These are phyloP conservation scores for Apiospora koreana DNA, from an alignment of 2,329 filamentous ascomycete species.

Conservation along the genomic window DNA sequence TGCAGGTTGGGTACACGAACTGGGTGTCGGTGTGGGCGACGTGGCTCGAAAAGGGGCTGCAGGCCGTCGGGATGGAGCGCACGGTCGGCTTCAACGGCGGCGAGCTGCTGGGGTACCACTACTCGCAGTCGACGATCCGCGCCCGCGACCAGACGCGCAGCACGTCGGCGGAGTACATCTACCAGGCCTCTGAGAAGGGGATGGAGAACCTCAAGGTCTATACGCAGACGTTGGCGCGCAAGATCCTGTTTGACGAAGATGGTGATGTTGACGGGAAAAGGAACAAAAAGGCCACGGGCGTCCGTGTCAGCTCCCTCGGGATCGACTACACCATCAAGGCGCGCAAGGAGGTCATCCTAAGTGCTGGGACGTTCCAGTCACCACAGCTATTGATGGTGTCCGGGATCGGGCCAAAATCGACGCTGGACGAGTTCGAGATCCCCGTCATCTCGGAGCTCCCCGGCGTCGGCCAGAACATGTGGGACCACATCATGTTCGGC, in stretches of 20 bases:
- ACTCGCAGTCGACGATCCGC: constrained; percentile 32
- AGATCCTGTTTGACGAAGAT: constrained; percentile 44
- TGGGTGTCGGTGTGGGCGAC: constrained; percentile 40
- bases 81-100: constrained; percentile 43
- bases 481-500: constrained; percentile 18
- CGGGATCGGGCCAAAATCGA: constrained; percentile 35
- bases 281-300: constrained; percentile 34
- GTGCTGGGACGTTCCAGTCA: constrained; percentile 39
- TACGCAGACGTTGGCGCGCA: constrained; percentile 41
- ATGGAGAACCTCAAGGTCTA: constrained; percentile 20
- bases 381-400: constrained; percentile 43
- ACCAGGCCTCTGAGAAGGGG: constrained; percentile 4
- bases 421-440: constrained; percentile 12
- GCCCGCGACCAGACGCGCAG: constrained; percentile 23
- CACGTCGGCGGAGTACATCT: constrained; percentile 16
- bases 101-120: constrained; percentile 40
- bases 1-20: constrained; percentile 44
- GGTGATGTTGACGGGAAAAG: constrained; percentile 16
- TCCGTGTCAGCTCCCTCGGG: constrained; percentile 24
- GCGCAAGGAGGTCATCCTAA: constrained; percentile 40
- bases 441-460: constrained; percentile 13
- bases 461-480: constrained; percentile 18
- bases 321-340: constrained; percentile 28
- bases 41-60: constrained; percentile 39
- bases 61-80: constrained; percentile 40